Evolutionary conservation across 805 yeast species (phyloP).

Genomic region (Grigorovia transvaalensis): DNA sequence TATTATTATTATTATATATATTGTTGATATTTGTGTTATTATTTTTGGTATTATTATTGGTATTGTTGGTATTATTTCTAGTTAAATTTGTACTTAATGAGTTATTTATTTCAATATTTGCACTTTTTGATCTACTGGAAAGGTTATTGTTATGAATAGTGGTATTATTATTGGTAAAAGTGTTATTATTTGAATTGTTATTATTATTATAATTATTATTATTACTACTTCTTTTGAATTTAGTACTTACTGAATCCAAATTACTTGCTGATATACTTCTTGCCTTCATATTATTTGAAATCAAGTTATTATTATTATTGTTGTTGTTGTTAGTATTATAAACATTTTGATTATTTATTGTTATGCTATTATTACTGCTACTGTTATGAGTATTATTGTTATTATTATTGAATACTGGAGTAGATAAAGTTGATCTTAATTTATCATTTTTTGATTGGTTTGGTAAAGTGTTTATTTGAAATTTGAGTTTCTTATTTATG

Average conservation of each 20-base stretch:
- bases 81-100: not conserved
- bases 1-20: not conserved
- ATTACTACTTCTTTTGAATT: not conserved
- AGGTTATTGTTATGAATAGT: no score
- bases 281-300: not conserved
- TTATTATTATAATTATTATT: no score
- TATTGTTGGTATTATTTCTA: no score
- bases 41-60: not conserved
- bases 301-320: no score
- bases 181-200: no score
- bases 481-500: constrained; percentile 36
- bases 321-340: no score
- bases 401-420: not conserved
- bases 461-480: constrained; percentile 28
- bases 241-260: not conserved
- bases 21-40: not conserved
- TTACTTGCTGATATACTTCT: constrained; percentile 3
- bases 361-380: not conserved
- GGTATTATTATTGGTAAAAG: no score
- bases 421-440: not conserved
- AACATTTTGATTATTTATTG: not conserved
- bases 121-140: not conserved
- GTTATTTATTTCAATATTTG: not conserved
- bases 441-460: constrained; percentile 1
- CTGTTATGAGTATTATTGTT: not conserved